Evolutionary conservation across 306 rosid genomes (phyloP).

Genomic region (Citrullus mucosospermus): DNA sequence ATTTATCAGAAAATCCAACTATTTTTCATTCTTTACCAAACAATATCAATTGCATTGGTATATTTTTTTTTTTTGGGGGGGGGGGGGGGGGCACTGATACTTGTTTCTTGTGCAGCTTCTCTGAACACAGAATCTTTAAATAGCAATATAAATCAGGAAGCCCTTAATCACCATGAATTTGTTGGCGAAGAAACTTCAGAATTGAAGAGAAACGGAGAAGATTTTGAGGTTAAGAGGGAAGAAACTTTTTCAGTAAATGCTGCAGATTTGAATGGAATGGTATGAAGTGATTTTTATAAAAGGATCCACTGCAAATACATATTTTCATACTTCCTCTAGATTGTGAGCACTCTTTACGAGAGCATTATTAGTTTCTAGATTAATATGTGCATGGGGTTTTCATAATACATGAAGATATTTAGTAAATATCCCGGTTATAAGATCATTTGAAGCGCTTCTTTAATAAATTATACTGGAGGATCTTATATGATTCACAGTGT

Average conservation of each 20-base stretch:
- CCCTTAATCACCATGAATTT: constrained; percentile 23
- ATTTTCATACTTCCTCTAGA: neutral
- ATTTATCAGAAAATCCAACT: neutral
- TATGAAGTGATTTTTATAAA: constrained; percentile 18
- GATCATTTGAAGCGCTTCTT: neutral
- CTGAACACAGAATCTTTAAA: constrained; percentile 26
- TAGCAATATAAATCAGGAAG: constrained; percentile 31
- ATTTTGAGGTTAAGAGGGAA: constrained; percentile 27
- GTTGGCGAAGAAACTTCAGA: constrained; percentile 30
- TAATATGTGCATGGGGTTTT: neutral
- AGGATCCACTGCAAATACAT: constrained; percentile 1
- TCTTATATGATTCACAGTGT: neutral
- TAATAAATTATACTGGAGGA: neutral
- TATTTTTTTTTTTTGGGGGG: neutral
- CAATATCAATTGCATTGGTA: neutral
- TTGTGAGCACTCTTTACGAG: neutral
- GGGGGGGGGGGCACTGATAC: constrained; percentile 6
- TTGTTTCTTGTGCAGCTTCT: constrained; percentile 36
- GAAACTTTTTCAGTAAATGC: constrained; percentile 31
- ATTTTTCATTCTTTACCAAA: neutral
- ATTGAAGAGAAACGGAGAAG: constrained; percentile 27
- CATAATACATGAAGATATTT: neutral
- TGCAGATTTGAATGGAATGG: constrained; percentile 32
- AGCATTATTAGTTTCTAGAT: neutral
- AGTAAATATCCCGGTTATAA: neutral